Conservation (phyloP, 2,329 filamentous ascomycete species). For the Penicillium sp. region DNA sequence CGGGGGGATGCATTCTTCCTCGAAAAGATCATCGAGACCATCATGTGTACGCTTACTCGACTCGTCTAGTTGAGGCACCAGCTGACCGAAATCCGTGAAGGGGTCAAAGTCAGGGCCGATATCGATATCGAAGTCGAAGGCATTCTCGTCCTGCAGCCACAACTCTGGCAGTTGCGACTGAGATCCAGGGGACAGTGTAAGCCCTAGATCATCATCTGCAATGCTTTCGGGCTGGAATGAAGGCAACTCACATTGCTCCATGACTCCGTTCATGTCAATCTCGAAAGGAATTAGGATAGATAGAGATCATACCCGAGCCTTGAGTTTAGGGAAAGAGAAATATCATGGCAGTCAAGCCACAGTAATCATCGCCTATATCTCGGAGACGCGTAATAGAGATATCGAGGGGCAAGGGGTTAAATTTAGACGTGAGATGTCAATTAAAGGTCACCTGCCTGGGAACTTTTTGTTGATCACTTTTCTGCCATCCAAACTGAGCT, state of each 20-base stretch:
- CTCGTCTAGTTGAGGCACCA: slow-evolving; percentile 16
- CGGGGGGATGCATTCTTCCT: background rate
- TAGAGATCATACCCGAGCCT: background rate
- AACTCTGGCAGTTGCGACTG: slow-evolving; percentile 23
- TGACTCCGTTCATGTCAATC: slow-evolving; percentile 3
- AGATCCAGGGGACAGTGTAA: slow-evolving; percentile 42
- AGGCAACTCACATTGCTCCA: slow-evolving; percentile 19
- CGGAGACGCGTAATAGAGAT: background rate
- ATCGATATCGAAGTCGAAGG: slow-evolving; percentile 12
- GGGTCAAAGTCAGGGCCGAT: slow-evolving; percentile 12
- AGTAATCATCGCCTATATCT: background rate
- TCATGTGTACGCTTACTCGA: slow-evolving; percentile 20
- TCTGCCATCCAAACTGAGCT: background rate
- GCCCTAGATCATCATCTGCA: slow-evolving; percentile 38
- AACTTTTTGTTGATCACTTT: background rate
- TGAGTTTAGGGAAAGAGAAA: too few species aligned
- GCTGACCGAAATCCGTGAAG: slow-evolving; percentile 7
- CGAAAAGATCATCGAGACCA: background rate
- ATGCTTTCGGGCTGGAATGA: slow-evolving; percentile 19
- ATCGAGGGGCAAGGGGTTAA: background rate
- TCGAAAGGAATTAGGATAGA: background rate
- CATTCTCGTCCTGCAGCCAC: slow-evolving; percentile 1
- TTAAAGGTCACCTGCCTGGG: background rate
- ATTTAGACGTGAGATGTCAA: background rate
- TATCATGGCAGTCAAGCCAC: background rate